A percentile compares a stretch with the other conserved stretches of the same genome.
Evolutionary conservation across 345 rosid genomes (phyloP).

Genomic region (Anacardium occidentale): DNA sequence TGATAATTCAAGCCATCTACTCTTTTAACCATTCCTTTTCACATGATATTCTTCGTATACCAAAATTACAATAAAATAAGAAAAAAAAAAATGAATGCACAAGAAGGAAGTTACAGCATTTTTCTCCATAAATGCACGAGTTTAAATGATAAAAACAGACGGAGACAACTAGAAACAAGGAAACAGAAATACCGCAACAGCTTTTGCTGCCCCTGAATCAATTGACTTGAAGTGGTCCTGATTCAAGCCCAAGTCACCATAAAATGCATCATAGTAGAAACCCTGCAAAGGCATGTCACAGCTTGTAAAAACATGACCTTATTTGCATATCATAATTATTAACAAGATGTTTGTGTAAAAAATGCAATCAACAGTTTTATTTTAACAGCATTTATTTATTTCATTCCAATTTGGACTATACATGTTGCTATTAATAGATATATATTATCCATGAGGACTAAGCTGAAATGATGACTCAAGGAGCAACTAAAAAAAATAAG

Average conservation of each 20-base stretch:
- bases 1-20: background rate
- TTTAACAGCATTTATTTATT: too few species aligned
- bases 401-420: background rate
- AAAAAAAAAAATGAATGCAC: background rate
- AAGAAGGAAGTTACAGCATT: background rate
- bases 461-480: background rate
- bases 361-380: background rate
- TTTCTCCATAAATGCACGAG: background rate
- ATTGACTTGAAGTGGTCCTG: conserved; percentile 86
- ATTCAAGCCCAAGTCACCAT: conserved; percentile 80
- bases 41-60: background rate
- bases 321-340: background rate
- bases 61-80: background rate
- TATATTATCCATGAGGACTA: background rate
- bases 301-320: background rate
- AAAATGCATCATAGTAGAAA: conserved; percentile 95
- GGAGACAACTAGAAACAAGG: conserved; percentile 10
- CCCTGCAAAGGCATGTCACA: conserved; percentile 54
- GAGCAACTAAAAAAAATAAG: too few species aligned
- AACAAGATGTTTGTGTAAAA: background rate
- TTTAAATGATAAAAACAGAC: background rate
- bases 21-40: background rate
- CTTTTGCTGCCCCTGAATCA: conserved; percentile 65
- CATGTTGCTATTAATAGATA: background rate
- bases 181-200: conserved; percentile 57